Conservation (phyloP, 768 basidiomycete genomes). For the Suillus placidus region DNA sequence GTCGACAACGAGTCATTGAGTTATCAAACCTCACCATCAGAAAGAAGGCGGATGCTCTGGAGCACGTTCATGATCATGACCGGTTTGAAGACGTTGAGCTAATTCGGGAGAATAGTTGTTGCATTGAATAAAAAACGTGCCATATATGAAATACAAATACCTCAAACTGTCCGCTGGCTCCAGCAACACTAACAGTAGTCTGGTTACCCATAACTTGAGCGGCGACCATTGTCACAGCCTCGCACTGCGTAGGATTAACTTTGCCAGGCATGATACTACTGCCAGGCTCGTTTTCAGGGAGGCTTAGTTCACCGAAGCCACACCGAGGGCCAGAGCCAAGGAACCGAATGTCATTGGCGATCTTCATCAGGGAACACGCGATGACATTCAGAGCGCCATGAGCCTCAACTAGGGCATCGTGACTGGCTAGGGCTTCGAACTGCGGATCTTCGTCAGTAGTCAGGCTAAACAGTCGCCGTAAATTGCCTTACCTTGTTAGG, state of each 20-base stretch:
- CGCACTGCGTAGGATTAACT: conserved; percentile 99
- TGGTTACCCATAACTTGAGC: conserved; percentile 99
- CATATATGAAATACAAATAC: conserved; percentile 40
- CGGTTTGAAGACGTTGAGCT: conserved; percentile 99
- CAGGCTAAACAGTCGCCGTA: not conserved
- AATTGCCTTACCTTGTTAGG: conserved; percentile 84
- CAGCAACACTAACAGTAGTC: conserved; percentile 88
- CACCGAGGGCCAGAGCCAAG: conserved; percentile 97
- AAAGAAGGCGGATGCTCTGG: conserved; percentile 90
- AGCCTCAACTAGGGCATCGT: conserved; percentile 96
- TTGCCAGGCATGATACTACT: conserved; percentile 99
- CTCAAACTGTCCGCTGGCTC: conserved; percentile 97
- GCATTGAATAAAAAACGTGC: conserved; percentile 11
- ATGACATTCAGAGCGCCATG: conserved; percentile 96
- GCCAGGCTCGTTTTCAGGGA: conserved; percentile 99
- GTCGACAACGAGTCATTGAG: conserved; percentile 5
- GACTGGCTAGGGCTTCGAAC: conserved; percentile 98
- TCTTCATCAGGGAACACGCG: conserved; percentile 99
- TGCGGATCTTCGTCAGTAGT: conserved; percentile 32
- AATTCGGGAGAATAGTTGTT: conserved; percentile 11
- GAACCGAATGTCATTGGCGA: conserved; percentile 98
- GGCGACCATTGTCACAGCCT: conserved; percentile 98
- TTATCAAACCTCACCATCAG: conserved; percentile 67
- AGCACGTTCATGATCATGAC: conserved; percentile 98
- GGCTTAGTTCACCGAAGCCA: conserved; percentile 89